Base-by-base conservation (phyloP, 2,329 filamentous ascomycete genomes). In the Aspergillus fumigatus region DNA sequence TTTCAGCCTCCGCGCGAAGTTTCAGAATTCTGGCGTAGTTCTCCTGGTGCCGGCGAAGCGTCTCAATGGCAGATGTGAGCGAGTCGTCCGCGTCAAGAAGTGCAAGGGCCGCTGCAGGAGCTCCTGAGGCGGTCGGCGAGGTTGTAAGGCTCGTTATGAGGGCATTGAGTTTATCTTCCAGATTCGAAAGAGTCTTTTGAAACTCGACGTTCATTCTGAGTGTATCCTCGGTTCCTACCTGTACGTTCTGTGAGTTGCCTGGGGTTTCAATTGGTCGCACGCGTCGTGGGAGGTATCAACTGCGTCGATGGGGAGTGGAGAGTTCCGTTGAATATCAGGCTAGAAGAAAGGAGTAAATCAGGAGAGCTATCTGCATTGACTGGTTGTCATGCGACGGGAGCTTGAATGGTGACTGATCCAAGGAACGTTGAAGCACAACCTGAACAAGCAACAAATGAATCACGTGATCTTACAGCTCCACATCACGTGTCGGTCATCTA, bases 111-210 rank as follows among this genome's bases (percentile, higher is more conserved):
- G 75, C 74, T 7, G 73, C 67, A 1, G 77, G 76, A 1, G 75
- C 77, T 45, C 70, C 72, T 7, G 74, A 65, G 23, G 75, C 77
- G 9, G 77, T 75, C 3, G 77, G 76, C 1, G 75, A 75, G 35
- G 74, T 75, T 3, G 73, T 77, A 3, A 79, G 69, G 29, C 70
- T 72, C 4, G 66, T 70, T 7, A 79, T 55, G 7, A 79, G 72
- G 29, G 67, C 65, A 60, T 74, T 77, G 59, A 79, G 71, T 52
- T 71, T 74, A n/a, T 64, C 65, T 62, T 79, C 77, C 38, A 79
- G 68, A 41, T 66, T 66, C 17, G 73, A 70, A 53, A 79, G 70
- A 19, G 75, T 67, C 2, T 66, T 64, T 52, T 75, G 70, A 43
- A 78, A 61, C 45, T 70, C 64, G 14, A 70, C 53, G 53, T 79